Base-by-base conservation (phyloP, 129 eudicot genomes). In the Helianthus tuberosus region DNA sequence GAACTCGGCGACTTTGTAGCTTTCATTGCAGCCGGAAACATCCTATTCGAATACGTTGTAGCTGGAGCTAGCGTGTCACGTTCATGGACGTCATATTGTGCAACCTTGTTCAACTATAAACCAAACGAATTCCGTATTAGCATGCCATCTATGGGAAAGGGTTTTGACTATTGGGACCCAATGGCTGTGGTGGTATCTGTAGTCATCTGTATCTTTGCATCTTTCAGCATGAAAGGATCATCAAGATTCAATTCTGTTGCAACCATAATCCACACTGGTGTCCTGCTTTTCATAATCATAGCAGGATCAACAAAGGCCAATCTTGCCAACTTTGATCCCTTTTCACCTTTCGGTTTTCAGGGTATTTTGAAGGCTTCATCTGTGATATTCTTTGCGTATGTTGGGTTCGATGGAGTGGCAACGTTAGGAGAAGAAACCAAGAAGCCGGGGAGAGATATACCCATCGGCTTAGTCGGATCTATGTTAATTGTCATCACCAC, bases 1-100 rank as follows among this genome's bases (percentile, higher is more conserved):
- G 97, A 91, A 73, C 85, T 91, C 9, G 97, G 97, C 1, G 97
- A 91, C 23, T 88, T 91, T 74, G 71, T 88, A 16, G 96, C 97
- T 44, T 91, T 77, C 48, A 79, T 91, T 32, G 94, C 91, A 11
- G 97, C 94, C 7, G 91, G 97, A 65, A 88, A 91, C 72, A 91
- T 91, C 49, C 68, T 91, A 29, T 82, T 91, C 13, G 92, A 91
- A 74, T 91, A 87, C 54, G 72, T 91, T 11, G 81, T 91, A 11
- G 84, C 86, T 3, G 86, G 89, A 25, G 95, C 92, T 11, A 84
- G 91, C 15, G 89, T 88, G 49, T 87, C 97, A 0, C 91, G 97
- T 1, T 72, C 95, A 1, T 91, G 95, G 95, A 91, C 95, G 10
- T 86, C 97, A 5, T 88, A 91, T 74, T 86, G 88, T 39, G 93